Evolutionary conservation across 2,329 filamentous ascomycete genomes (phyloP).

Genomic region (Amauroascus niger): DNA sequence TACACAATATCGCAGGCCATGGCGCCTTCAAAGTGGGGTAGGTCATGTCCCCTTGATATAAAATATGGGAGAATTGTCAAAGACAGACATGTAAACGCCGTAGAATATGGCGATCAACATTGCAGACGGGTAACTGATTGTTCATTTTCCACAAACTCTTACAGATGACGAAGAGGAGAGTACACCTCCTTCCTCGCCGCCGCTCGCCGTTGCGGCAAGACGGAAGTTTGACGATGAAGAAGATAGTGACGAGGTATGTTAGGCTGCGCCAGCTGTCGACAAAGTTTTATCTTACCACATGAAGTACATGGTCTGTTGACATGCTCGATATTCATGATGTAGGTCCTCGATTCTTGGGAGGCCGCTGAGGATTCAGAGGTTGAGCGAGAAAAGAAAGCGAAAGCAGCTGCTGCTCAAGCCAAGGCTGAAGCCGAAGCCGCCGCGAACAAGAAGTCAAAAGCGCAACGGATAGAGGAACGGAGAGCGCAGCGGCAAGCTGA

Average conservation of each 20-base stretch:
- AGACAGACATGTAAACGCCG: neutral
- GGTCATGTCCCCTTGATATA: constrained; percentile 21
- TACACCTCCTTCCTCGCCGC: constrained; percentile 41
- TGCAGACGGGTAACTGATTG: neutral
- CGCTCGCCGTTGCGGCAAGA: constrained; percentile 39
- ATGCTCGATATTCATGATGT: neutral
- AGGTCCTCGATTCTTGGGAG: constrained; percentile 96
- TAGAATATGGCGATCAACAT: neutral
- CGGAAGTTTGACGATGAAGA: constrained; percentile 90
- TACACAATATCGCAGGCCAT: constrained; percentile 23
- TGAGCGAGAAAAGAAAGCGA: constrained; percentile 88
- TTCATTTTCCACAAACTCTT: neutral
- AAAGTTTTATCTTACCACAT: neutral
- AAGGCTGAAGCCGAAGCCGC: constrained; percentile 83
- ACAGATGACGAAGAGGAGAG: constrained; percentile 46
- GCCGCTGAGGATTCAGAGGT: constrained; percentile 93
- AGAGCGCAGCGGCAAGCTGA: constrained; percentile 52
- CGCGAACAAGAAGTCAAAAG: constrained; percentile 82
- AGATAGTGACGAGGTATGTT: constrained; percentile 65
- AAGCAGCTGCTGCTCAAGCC: constrained; percentile 73
- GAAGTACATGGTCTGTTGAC: neutral
- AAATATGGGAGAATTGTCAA: too few relatives aligned
- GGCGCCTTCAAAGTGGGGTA: constrained; percentile 42
- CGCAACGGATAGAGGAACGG: constrained; percentile 74
- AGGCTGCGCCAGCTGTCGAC: neutral